These are phyloP conservation scores for Mikania micrantha DNA, from an alignment of 129 eudicot species.

Conservation along the genomic window DNA sequence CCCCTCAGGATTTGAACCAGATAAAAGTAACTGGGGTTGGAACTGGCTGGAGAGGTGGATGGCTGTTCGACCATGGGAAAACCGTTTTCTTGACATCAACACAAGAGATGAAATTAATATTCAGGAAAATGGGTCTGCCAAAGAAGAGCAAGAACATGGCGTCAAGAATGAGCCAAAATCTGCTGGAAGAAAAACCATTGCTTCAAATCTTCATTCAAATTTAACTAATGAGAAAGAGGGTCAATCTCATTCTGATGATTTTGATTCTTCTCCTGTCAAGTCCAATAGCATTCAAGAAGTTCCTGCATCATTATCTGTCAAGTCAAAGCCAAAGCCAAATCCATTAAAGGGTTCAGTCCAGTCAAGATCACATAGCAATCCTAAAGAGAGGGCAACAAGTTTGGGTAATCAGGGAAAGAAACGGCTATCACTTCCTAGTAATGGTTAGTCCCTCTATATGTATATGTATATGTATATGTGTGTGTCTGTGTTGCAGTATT, in stretches of 20 bases:
- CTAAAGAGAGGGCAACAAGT: slow-evolving; percentile 55
- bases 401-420: slow-evolving; percentile 50
- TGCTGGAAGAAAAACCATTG: slow-evolving; percentile 38
- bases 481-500: neutral
- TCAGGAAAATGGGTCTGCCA: slow-evolving; percentile 38
- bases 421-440: slow-evolving; percentile 65
- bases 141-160: slow-evolving; percentile 31
- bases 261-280: slow-evolving; percentile 49
- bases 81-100: slow-evolving; percentile 68
- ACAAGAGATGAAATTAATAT: slow-evolving; percentile 53
- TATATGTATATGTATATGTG: neutral
- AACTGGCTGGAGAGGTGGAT: slow-evolving; percentile 98
- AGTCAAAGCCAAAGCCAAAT: slow-evolving; percentile 46
- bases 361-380: slow-evolving; percentile 71
- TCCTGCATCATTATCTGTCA: slow-evolving; percentile 23
- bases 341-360: slow-evolving; percentile 34
- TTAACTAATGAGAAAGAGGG: slow-evolving; percentile 34
- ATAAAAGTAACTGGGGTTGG: slow-evolving; percentile 94
- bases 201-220: slow-evolving; percentile 37
- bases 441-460: slow-evolving; percentile 31
- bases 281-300: slow-evolving; percentile 40
- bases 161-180: slow-evolving; percentile 29
- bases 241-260: slow-evolving; percentile 51
- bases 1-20: slow-evolving; percentile 68
- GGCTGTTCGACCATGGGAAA: slow-evolving; percentile 99